These are phyloP conservation scores for Cronartium quercuum DNA, from an alignment of 1,284 basidiomycete species.

Conservation along the genomic window DNA sequence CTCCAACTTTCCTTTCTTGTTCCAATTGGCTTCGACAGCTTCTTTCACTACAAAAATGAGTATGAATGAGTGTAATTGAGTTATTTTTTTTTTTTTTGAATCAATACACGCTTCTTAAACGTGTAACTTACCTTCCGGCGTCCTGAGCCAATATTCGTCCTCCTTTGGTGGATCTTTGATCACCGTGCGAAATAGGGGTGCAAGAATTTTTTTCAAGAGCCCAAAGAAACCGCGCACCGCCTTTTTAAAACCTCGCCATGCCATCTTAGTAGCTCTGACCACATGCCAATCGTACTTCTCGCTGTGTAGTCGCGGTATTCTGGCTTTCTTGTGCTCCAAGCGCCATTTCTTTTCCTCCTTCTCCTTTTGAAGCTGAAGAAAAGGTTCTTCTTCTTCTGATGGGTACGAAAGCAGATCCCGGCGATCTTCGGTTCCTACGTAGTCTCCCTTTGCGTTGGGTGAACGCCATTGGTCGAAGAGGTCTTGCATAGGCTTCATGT, in stretches of 20 bases:
- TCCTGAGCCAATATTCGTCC: neutral
- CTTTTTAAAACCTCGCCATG: neutral
- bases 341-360: neutral
- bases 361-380: neutral
- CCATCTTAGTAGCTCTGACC: neutral
- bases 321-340: neutral
- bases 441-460: too few relatives aligned
- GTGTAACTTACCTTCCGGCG: neutral
- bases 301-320: neutral
- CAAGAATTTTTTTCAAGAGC: neutral
- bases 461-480: neutral
- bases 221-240: neutral
- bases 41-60: neutral
- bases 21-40: neutral
- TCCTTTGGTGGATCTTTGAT: neutral
- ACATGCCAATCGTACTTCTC: constrained; percentile 4
- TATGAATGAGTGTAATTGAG: neutral
- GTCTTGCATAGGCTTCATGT: neutral
- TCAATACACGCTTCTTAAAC: neutral
- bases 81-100: neutral
- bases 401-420: neutral
- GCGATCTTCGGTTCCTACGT: neutral
- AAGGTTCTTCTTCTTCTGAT: neutral
- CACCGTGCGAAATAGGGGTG: neutral
- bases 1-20: neutral